These are phyloP conservation scores for Kwoniella dendrophila DNA, from an alignment of 768 basidiomycete species.

Conservation along the genomic window DNA sequence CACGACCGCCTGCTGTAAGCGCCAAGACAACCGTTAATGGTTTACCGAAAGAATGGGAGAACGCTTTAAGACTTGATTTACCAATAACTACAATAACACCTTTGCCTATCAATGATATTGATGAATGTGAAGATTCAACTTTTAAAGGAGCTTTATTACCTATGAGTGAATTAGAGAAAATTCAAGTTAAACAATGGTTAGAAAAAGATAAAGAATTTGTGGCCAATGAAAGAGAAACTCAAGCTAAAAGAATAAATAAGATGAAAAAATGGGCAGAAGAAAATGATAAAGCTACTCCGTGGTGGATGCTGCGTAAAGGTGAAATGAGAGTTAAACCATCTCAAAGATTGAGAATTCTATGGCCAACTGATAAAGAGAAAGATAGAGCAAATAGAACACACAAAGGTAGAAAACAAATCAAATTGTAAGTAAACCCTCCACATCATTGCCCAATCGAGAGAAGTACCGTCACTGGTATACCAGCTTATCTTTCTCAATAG, in stretches of 20 bases:
- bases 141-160: slow-evolving; percentile 58
- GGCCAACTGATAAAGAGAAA: slow-evolving; percentile 59
- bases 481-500: neutral
- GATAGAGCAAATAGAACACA: slow-evolving; percentile 59
- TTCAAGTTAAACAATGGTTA: slow-evolving; percentile 67
- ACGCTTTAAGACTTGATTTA: slow-evolving; percentile 59
- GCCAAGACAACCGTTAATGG: slow-evolving; percentile 7
- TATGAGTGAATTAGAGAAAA: slow-evolving; percentile 62
- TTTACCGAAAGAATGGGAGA: slow-evolving; percentile 49
- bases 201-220: slow-evolving; percentile 62
- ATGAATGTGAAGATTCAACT: slow-evolving; percentile 59
- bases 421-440: too few species aligned
- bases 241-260: slow-evolving; percentile 60
- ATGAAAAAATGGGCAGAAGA: slow-evolving; percentile 67
- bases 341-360: slow-evolving; percentile 62
- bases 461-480: slow-evolving; percentile 43
- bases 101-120: slow-evolving; percentile 66
- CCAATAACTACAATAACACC: slow-evolving; percentile 65
- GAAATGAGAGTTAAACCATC: slow-evolving; percentile 56
- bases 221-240: slow-evolving; percentile 57
- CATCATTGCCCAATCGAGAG: too few species aligned
- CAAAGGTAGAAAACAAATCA: slow-evolving; percentile 65
- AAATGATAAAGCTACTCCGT: slow-evolving; percentile 60
- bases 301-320: slow-evolving; percentile 57
- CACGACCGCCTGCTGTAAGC: neutral